These are phyloP conservation scores for Capsella rubella DNA, from an alignment of 441 rosid genomes.

Conservation along the genomic window DNA sequence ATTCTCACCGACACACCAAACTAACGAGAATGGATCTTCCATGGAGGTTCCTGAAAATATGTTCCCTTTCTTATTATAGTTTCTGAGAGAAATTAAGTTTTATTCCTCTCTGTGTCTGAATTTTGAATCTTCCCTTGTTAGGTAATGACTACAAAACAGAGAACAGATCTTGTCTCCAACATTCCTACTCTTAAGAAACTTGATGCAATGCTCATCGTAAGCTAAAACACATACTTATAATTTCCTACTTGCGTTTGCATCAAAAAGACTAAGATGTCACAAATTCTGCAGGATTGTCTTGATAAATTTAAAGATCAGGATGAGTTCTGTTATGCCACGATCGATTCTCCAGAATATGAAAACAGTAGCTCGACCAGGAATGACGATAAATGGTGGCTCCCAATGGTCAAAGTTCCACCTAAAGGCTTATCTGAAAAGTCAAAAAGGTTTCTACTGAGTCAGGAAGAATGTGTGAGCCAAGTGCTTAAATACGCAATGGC, in stretches of 20 bases:
- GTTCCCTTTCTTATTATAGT: neutral
- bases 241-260: constrained; percentile 11
- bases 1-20: constrained; percentile 83
- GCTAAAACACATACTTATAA: constrained; percentile 18
- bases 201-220: constrained; percentile 85
- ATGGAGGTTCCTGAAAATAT: constrained; percentile 70
- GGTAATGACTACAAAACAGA: constrained; percentile 87
- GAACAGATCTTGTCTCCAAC: constrained; percentile 84
- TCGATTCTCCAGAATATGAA: constrained; percentile 39
- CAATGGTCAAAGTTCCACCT: constrained; percentile 56
- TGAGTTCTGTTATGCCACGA: constrained; percentile 39
- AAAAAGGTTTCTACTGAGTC: constrained; percentile 54
- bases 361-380: constrained; percentile 42
- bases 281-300: constrained; percentile 63
- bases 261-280: neutral
- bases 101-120: constrained; percentile 18
- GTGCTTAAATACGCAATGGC: constrained; percentile 68
- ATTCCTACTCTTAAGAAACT: constrained; percentile 87
- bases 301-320: constrained; percentile 67
- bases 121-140: constrained; percentile 32
- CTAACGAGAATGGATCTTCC: constrained; percentile 67
- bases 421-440: constrained; percentile 57
- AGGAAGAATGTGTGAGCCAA: constrained; percentile 58
- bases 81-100: neutral
- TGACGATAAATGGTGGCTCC: constrained; percentile 70